phyloP scores from a whole-genome alignment of 768 basidiomycete genomes.

The Tulasnella calospora region DNA sequence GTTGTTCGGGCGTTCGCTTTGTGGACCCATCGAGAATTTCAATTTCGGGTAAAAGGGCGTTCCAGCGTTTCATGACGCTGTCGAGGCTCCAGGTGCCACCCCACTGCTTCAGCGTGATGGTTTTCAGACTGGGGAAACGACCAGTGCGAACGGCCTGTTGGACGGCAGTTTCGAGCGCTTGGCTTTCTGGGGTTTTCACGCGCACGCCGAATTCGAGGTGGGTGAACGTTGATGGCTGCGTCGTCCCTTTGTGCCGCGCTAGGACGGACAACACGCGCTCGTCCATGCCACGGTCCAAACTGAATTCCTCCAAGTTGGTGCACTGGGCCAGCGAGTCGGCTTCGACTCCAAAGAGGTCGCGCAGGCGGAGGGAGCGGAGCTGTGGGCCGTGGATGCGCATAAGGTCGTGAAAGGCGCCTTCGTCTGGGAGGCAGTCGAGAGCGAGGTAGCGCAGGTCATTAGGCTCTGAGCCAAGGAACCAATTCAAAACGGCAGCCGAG shows the following conservation, averaged over 20 bases:
- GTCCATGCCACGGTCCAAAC: constrained; percentile 14
- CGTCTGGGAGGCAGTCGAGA: not conserved
- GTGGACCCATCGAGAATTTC: not conserved
- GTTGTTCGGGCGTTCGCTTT: constrained; percentile 1
- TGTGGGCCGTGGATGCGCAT: not conserved
- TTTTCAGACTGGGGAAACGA: not conserved
- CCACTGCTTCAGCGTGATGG: constrained; percentile 13
- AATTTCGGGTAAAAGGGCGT: not conserved
- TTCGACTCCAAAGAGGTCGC: not conserved
- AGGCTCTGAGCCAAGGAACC: not conserved
- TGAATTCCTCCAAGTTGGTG: constrained; percentile 1
- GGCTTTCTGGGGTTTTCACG: not conserved
- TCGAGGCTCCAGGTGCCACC: constrained; percentile 11
- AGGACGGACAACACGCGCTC: not conserved
- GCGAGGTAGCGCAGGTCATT: not conserved
- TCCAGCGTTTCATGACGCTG: constrained; percentile 7
- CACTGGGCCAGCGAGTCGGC: not conserved
- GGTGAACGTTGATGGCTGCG: not conserved
- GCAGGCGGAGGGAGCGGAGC: not conserved
- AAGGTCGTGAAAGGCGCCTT: not conserved
- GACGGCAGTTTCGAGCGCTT: not conserved
- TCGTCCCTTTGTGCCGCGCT: not conserved
- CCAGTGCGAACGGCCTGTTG: not conserved
- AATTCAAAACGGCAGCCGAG: not conserved
- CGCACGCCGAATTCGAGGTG: constrained; percentile 16